A percentile compares a stretch with the other conserved stretches of the same genome.
phyloP scores from a whole-genome alignment of 23 red algal species.

The Gracilaria vermiculophylla region DNA sequence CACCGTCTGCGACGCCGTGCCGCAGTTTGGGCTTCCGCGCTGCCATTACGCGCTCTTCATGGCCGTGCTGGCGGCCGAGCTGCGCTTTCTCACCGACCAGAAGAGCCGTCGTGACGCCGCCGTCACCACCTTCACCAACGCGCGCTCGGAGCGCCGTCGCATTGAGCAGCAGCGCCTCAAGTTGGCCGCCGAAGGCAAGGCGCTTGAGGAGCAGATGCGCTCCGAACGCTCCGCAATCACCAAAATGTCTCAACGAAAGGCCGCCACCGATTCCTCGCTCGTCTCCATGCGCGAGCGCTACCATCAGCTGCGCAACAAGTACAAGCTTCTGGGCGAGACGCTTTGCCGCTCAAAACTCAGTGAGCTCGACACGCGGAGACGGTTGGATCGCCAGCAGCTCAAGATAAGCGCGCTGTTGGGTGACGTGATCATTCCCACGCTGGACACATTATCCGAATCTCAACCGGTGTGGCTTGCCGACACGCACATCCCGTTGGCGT shows the following conservation, averaged over 20 bases:
- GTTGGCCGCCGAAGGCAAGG: not conserved
- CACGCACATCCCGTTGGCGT: not conserved
- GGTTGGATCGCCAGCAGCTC: slow-evolving; percentile 27
- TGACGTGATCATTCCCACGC: slow-evolving; percentile 31
- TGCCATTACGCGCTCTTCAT: not conserved
- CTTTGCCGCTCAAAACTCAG: not conserved
- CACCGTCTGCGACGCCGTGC: not conserved
- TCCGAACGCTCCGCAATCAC: not conserved
- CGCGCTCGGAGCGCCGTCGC: not conserved
- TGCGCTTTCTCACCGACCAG: not conserved
- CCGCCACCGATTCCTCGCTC: not conserved
- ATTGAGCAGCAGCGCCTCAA: not conserved
- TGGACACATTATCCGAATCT: slow-evolving; percentile 12
- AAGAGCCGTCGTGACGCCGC: not conserved
- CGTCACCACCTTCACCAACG: not conserved
- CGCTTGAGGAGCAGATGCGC: not conserved
- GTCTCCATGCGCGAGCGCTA: not conserved
- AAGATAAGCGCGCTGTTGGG: slow-evolving; percentile 35
- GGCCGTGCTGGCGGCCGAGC: slow-evolving; percentile 8
- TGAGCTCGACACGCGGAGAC: slow-evolving; percentile 17
- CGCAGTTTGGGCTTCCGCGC: not conserved
- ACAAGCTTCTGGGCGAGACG: not conserved
- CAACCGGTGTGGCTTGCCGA: slow-evolving; percentile 7
- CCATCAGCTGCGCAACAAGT: not conserved
- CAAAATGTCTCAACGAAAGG: not conserved